A percentile compares a stretch with the other conserved stretches of the same genome.
These are phyloP conservation scores for Geranium rotundifolium DNA, from an alignment of 345 rosid species.

Conservation along the genomic window DNA sequence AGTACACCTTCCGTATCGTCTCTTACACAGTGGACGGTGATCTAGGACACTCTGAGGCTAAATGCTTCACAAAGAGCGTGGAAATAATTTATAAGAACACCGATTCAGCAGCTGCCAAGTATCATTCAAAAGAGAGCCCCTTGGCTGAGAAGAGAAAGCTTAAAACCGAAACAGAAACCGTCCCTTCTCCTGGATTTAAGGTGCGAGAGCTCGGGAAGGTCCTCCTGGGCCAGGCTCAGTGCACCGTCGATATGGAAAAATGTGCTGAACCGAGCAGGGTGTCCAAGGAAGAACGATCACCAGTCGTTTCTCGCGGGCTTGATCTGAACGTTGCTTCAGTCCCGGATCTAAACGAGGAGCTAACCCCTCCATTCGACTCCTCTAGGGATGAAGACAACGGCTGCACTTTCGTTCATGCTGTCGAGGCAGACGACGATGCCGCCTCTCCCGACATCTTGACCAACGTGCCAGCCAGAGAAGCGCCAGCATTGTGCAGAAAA, in stretches of 20 bases:
- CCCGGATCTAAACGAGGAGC: conserved; percentile 87
- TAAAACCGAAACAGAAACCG: conserved; percentile 18
- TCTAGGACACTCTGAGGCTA: conserved; percentile 57
- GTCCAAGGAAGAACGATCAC: conserved; percentile 27
- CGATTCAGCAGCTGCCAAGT: conserved; percentile 16
- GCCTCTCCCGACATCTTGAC: conserved; percentile 48
- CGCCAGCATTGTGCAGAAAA: conserved; percentile 56
- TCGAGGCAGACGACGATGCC: conserved; percentile 65
- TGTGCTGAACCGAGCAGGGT: conserved; percentile 35
- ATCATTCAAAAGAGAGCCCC: conserved; percentile 24
- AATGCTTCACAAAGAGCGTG: conserved; percentile 52
- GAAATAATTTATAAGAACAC: conserved; percentile 47
- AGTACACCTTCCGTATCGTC: conserved; percentile 53
- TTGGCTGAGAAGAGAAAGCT: conserved; percentile 24
- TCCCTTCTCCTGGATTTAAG: conserved; percentile 43
- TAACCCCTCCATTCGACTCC: conserved; percentile 67
- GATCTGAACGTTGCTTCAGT: conserved; percentile 77
- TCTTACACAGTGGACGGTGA: conserved; percentile 47
- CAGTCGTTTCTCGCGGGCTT: conserved; percentile 42
- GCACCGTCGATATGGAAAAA: conserved; percentile 48
- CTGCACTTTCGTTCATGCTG: conserved; percentile 42
- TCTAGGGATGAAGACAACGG: conserved; percentile 83
- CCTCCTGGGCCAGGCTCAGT: conserved; percentile 69
- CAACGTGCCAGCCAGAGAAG: conserved; percentile 33
- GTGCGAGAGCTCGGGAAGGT: conserved; percentile 65